Base-by-base conservation (phyloP, 1,139 yeast species). In the Citeromyces siamensis region DNA sequence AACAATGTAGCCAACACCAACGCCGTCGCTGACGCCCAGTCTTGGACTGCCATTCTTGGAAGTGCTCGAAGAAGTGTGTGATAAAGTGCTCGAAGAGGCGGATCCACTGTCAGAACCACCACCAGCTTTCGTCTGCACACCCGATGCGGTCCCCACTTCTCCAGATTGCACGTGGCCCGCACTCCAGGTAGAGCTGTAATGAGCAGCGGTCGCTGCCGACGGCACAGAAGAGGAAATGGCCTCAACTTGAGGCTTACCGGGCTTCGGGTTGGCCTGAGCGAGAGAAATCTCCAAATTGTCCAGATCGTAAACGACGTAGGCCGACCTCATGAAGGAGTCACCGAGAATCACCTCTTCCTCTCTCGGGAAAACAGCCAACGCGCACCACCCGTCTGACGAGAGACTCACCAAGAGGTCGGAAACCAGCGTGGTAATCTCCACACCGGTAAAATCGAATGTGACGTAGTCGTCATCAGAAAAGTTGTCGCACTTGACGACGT, bases 301-400 rank as follows among this genome's bases (percentile, higher is more conserved):
- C 44, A 84, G 59, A 55, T 86, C 93, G 48, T 71, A 84, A 33
- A 84, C 94, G 38, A 77, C 71, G 52, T 85, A 85, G 6, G 83
- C 86, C 37, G 71, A 64, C 42, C 84, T 67, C 48, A 86, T 59
- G 57, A 84, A 75, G 22, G 77, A 69, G 54, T 83, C 94, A 34
- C 95, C 95, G 10, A 84, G 52, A 12, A 73, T 60, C 36, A 57
- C 51, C 21, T 48, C 50, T 32, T 49, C 56, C 19, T 51, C 51
- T 19, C 56, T 47, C 17, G 50, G 44, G 19, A 55, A 42, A 5
- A 65, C 40, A 5, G 60, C 60, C 14, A 64, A 41, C 2, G 41
- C 16, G 10, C 36, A 13, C 5, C 43, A 41, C n/a, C 40, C 19
- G 5, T 36, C 36, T 12, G 45, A 35, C 18, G 44, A 35, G 32